Evolutionary conservation across 768 basidiomycete species (phyloP), one percentile per base, ranked within the genome.

Genomic region (Phlebiopsis gigantea): DNA sequence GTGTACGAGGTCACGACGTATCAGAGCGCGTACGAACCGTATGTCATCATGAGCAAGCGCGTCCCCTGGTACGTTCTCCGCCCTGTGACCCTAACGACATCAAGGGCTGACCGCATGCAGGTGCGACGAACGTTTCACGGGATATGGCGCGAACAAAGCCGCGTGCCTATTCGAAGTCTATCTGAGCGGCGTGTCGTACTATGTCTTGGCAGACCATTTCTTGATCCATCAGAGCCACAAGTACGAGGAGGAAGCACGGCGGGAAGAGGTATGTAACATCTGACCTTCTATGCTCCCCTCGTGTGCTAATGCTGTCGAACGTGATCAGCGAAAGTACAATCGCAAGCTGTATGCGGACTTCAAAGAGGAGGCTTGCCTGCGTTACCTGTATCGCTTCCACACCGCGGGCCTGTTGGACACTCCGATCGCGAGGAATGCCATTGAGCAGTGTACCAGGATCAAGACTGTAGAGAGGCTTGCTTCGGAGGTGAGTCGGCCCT

Each of bases 121-220:
- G 90, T 94, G 92, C 64, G 91, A 94, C 63, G 91, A 93, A 67
- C 81, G 91, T 30, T 95, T 95, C 65, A 79, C 93, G 46, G 93
- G 93, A 1, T 94, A 94, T 68, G 93, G 93, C 4, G 90, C 85
- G 1, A 95, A 95, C 75, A 95, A 95, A 69, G 93, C 93, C 1
- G 92, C 93, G 9, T 94, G 93, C 66, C 77, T 93, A 34, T 93
- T 88, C 66, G 93, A 93, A 68, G 90, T 95, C 82, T 92, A 91
- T 71, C 74, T 95, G 6, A 85, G 90, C 12, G 93, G 93, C 2
- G 80, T 93, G 39, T 84, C 84, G 22, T 93, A 84, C 70, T 90
- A 86, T 66, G 89, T 95, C 25, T 79, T 94, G 12, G 75, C 86
- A 10, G 90, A 94, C 68, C 90, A 95, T 69, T 95, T 94, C 65